These are phyloP conservation scores for Hordeum vulgare DNA, from an alignment of 176 grass and related monocot genomes.

Conservation along the genomic window MorexV3_pseudomolecules_assembly NC_058521.1:79405568-79406067, in stretches of 20 bases:
- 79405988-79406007: slow-evolving; percentile 22
- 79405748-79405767: slow-evolving; percentile 89
- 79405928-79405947: slow-evolving; percentile 33
- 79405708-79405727: slow-evolving; percentile 82
- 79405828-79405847: neutral
- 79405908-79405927: slow-evolving; percentile 1
- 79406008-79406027: slow-evolving; percentile 99
- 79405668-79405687: slow-evolving; percentile 47
- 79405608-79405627: slow-evolving; percentile 31
- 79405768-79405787: slow-evolving; percentile 57
- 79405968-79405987: slow-evolving; percentile 3
- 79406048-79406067: slow-evolving; percentile 84
- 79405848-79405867: slow-evolving; percentile 46
- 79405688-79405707: slow-evolving; percentile 74
- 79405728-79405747: slow-evolving; percentile 95
- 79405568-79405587: slow-evolving; percentile 86
- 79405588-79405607: slow-evolving; percentile 99
- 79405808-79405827: slow-evolving; percentile 7
- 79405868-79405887: slow-evolving; percentile 98
- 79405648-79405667: slow-evolving; percentile 12
- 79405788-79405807: slow-evolving; percentile 23
- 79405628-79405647: neutral
- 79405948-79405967: neutral
- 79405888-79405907: slow-evolving; percentile 1
- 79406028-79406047: slow-evolving; percentile 93